Evolutionary conservation across 305 asterid species (phyloP), one percentile per base, ranked within the genome.

Genomic region (Fraxinus nigra): DNA sequence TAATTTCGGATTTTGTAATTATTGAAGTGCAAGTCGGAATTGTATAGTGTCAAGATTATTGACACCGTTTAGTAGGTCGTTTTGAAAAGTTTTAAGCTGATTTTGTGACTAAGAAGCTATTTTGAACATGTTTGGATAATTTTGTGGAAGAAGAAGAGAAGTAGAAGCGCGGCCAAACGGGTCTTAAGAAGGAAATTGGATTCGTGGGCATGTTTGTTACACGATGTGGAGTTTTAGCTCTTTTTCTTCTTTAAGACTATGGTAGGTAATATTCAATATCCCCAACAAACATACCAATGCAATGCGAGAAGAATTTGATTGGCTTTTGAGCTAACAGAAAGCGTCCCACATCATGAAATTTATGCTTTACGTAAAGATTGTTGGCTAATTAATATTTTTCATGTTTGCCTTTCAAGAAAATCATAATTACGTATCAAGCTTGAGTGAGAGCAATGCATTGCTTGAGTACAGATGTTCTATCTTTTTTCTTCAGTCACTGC

Each of bases 401-500:
- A 30, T 69, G 40, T 14, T 28, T 69, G 22, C 40, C 22, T 30
- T 30, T 28, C 38, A 28, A 69, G 77, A 69, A 81, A 16, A 8
- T 10, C 33, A 65, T 65, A 28, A 65, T 65, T 65, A 65, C 7
- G 5, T 20, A 24, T 24, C 14, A 51, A 51, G 63, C 63, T 51
- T 51, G 63, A 51, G 63, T 51, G 63, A 54, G 65, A 54, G 26
- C 65, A 54, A 54, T n/a, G 65, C 65, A 54, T n/a, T n/a, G 24
- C 26, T 54, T n/a, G 65, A 54, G 10, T 54, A 18, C 11, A 18
- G 10, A 56, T 63, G 72, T 63, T 24, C 33, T 63, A 63, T 63
- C 33, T 63, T 22, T 63, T 63, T 63, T 76, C 69, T 69, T 74
- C 82, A 0, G 11, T 75, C 78, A 43, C 85, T 90, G 94, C 74